Conservation (phyloP, 441 rosid species). For the Jatropha podagrica region DNA sequence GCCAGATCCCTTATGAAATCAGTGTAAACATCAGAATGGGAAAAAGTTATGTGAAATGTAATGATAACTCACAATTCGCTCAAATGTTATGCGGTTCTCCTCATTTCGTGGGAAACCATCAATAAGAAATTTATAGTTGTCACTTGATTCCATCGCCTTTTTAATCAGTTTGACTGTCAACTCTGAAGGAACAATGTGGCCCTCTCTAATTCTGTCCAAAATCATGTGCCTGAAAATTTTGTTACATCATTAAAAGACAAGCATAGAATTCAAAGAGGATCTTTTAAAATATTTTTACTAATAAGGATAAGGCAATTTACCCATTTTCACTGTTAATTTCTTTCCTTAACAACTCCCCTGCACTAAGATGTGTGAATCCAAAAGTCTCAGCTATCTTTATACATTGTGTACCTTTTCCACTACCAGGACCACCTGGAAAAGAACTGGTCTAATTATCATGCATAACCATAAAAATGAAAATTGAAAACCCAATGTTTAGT, state of each 20-base stretch:
- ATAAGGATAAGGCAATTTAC: conserved; percentile 28
- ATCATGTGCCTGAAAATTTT: conserved; percentile 61
- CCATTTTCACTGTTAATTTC: conserved; percentile 80
- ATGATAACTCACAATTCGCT: conserved; percentile 51
- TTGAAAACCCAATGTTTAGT: not conserved
- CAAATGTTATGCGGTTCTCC: conserved; percentile 78
- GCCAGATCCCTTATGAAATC: not conserved
- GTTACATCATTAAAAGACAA: conserved; percentile 14
- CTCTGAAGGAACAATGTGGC: conserved; percentile 88
- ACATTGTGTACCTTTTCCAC: conserved; percentile 96
- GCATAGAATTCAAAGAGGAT: not conserved
- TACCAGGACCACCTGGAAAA: conserved; percentile 87
- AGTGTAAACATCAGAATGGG: conserved; percentile 8
- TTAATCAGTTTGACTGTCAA: conserved; percentile 86
- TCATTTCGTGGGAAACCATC: conserved; percentile 94
- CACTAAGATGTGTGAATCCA: conserved; percentile 82
- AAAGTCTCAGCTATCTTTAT: conserved; percentile 63
- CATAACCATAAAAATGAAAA: not conserved
- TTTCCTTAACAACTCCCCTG: conserved; percentile 86
- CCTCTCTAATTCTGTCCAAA: conserved; percentile 67
- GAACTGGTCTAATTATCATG: not conserved
- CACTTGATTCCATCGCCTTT: conserved; percentile 63
- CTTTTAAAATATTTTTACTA: not conserved
- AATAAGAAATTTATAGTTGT: conserved; percentile 68
- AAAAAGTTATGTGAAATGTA: not conserved